Evolutionary conservation across 1,284 basidiomycete genomes (phyloP), one percentile per base, ranked within the genome.

Genomic region (Amylostereum areolatum): DNA sequence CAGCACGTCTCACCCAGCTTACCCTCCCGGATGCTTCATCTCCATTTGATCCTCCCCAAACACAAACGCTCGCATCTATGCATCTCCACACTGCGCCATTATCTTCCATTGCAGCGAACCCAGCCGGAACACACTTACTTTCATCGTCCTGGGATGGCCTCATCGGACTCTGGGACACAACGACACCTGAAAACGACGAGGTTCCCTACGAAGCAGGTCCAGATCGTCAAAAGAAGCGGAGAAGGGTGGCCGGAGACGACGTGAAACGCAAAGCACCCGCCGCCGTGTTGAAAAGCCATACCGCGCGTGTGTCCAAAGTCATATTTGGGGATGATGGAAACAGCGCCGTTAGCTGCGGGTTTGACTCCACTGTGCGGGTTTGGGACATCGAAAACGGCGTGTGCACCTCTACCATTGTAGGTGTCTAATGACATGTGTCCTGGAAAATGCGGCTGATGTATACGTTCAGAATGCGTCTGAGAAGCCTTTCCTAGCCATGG

Each of bases 111-210:
- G 62, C 81, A 0, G 62, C 78, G 2, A 78, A 80, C 57, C 45
- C 69, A 1, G 60, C 72, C 1, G 84, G 83, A 2, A 69, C 73
- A 2, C 77, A 81, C 49, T 68, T 94, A 25, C 69, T 93, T 30
- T 88, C 87, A 0, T 77, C 84, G 0, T 85, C 84, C 0, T 92
- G 89, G 89, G 92, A 94, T 60, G 74, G 77, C 4, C 68, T 87
- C 18, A 75, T 97, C 46, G 89, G 92, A 4, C 59, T 95, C 10
- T 97, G 84, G 84, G 78, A 85, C 53, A 81, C 81, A 0, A 66
- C 70, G 3, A 68, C 86, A 28, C 85, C 87, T 1, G 59, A 68
- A 0, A 59, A 72, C 33, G 83, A 93, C 65, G 82, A 89, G 65
- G 74, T 83, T 0, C 67, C 71, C n/a, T 46, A 61, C 46, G 51